A percentile compares a stretch with the other conserved stretches of the same genome.
Evolutionary conservation across 2,329 filamentous ascomycete genomes (phyloP).

Genomic region (Colletotrichum eremochloae): DNA sequence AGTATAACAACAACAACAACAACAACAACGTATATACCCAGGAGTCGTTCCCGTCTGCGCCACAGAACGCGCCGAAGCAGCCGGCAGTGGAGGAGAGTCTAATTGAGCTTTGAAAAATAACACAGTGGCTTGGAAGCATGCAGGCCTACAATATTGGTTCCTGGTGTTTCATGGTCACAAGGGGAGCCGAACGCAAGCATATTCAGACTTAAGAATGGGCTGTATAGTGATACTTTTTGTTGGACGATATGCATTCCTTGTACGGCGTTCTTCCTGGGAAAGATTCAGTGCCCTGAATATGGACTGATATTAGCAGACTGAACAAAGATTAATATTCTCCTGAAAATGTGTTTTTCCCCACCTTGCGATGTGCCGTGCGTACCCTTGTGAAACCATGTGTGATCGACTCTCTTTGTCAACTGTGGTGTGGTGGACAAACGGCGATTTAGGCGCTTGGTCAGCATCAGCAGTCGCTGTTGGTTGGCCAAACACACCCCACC

Average conservation of each 20-base stretch:
- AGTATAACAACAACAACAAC: conserved; percentile 49
- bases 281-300: not conserved
- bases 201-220: conserved; percentile 28
- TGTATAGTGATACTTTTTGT: conserved; percentile 32
- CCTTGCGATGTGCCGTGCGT: not conserved
- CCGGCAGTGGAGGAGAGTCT: conserved; percentile 80
- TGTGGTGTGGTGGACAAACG: not conserved
- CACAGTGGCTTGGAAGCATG: conserved; percentile 16
- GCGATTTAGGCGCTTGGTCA: too few relatives aligned
- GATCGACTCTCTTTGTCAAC: not conserved
- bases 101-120: conserved; percentile 75
- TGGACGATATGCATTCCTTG: conserved; percentile 6
- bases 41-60: conserved; percentile 75
- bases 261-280: not conserved
- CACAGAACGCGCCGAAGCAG: conserved; percentile 71
- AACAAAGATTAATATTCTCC: conserved; percentile 17
- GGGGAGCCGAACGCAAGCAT: conserved; percentile 25
- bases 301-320: not conserved
- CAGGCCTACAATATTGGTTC: conserved; percentile 21
- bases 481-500: not conserved
- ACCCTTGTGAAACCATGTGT: not conserved
- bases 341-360: not conserved
- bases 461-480: not conserved
- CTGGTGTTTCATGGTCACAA: conserved; percentile 36
- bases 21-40: conserved; percentile 63